Evolutionary conservation across 1,139 yeast genomes (phyloP), one percentile per base, ranked within the genome.

Genomic region (Candida sojae): DNA sequence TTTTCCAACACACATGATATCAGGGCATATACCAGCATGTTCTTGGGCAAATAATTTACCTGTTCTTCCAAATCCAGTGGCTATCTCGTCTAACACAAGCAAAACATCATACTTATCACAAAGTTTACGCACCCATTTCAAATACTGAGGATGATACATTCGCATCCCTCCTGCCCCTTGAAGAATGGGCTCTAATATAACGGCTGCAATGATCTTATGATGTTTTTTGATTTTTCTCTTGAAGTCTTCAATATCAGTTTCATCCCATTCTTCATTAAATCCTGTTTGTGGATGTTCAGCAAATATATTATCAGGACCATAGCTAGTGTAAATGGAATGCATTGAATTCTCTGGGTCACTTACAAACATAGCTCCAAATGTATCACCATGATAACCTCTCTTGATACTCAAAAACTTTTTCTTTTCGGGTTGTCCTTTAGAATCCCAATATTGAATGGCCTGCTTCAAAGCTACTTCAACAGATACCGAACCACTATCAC

Each of bases 141-240:
- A 34, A 34, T 34, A 34, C 37, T 34, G 26, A 9, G 37, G 37
- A 26, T 34, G 11, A 8, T 34, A 34, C 37, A 34, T 34, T 10
- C 37, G 37, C 37, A 34, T 34, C 26, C 37, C 37, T 17, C 37
- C 37, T 34, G 37, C 37, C 26, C 37, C 37, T 17, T 34, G 37
- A 34, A 34, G 37, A 17, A 34, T 34, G 11, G 37, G 37, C n/a
- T 34, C 37, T 17, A 34, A 17, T 9, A 34, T 34, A 34, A 34
- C 37, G 6, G 37, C 37, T 17, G 37, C 37, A 34, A 34, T 34
- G 12, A 34, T 34, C 12, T 21, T 34, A 34, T 34, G 37, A 34
- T 34, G 25, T 17, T 34, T 13, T 25, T 34, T 11, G 11, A 34
- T 34, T 34, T 34, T 34, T 17, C 6, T 17, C 26, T 21, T 17